phyloP scores from a whole-genome alignment of 108 stramenopile genomes.

The Mediolabrus comicus region DNA sequence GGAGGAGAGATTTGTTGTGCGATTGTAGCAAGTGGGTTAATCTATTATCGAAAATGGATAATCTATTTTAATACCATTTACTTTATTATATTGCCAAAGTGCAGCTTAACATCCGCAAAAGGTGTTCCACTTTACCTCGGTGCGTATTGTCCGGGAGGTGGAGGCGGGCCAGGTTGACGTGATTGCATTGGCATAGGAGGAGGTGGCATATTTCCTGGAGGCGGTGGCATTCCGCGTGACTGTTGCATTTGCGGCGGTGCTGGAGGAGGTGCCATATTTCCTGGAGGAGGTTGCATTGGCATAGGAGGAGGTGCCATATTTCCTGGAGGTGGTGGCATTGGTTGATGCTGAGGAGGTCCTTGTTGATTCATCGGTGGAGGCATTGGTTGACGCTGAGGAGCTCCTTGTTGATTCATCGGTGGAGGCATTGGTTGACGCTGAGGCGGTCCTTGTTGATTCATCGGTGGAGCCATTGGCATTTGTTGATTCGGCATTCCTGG shows the following conservation, averaged over 20 bases:
- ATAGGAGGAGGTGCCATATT: slow-evolving; percentile 4
- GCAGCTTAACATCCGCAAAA: not conserved
- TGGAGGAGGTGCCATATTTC: slow-evolving; percentile 15
- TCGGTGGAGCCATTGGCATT: slow-evolving; percentile 16
- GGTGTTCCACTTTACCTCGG: not conserved
- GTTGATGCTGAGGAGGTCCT: slow-evolving; percentile 23
- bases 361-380: slow-evolving; percentile 18
- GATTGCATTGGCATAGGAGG: slow-evolving; percentile 29
- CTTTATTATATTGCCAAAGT: not conserved
- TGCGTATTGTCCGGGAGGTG: slow-evolving; percentile 3
- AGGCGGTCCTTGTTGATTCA: slow-evolving; percentile 4
- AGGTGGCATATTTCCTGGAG: slow-evolving; percentile 11
- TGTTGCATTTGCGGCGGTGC: slow-evolving; percentile 11
- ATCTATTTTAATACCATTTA: not conserved
- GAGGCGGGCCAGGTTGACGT: slow-evolving; percentile 13
- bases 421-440: slow-evolving; percentile 4
- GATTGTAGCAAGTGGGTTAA: not conserved
- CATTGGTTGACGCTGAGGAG: slow-evolving; percentile 28
- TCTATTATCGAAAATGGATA: not conserved
- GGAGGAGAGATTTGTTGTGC: slow-evolving; percentile 67
- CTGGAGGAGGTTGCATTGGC: slow-evolving; percentile 7
- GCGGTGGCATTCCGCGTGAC: slow-evolving; percentile 1
- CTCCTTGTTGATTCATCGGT: slow-evolving; percentile 18
- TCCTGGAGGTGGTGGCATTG: slow-evolving; percentile 15
- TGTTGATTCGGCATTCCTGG: not conserved